Percentiles rank a stretch among this genome's conserved stretches.
Conservation (phyloP, 2,329 filamentous ascomycete genomes). For the Epichloe coenophiala region DNA sequence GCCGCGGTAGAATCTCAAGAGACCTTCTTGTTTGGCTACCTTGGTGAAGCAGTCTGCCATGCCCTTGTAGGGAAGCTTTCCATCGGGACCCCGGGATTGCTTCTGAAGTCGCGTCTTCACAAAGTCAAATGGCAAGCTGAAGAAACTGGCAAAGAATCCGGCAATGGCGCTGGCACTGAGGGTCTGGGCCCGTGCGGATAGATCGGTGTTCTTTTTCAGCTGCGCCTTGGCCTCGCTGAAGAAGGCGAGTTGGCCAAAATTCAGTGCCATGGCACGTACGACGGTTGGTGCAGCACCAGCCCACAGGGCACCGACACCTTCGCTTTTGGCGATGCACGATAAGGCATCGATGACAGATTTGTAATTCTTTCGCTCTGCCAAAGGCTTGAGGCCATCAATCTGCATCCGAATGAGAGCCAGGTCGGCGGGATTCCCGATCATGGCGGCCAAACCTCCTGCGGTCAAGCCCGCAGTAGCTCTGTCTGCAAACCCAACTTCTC, state of each 20-base stretch:
- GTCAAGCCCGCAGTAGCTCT: conserved; percentile 72
- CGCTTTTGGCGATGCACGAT: conserved; percentile 60
- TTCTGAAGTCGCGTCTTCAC: conserved; percentile 97
- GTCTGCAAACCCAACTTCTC: conserved; percentile 68
- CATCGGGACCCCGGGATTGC: conserved; percentile 68
- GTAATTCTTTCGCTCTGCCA: conserved; percentile 81
- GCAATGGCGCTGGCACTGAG: conserved; percentile 79
- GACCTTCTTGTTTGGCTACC: conserved; percentile 76
- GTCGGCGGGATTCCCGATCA: conserved; percentile 93
- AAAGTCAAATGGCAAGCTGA: conserved; percentile 94
- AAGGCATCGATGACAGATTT: conserved; percentile 87
- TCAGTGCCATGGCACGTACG: conserved; percentile 91
- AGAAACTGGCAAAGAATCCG: conserved; percentile 94
- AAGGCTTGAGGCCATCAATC: conserved; percentile 80
- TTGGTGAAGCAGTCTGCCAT: conserved; percentile 86
- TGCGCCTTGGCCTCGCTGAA: conserved; percentile 93
- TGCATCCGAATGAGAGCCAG: conserved; percentile 96
- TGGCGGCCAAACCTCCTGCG: conserved; percentile 81
- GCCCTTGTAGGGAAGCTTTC: conserved; percentile 71
- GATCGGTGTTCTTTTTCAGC: conserved; percentile 55
- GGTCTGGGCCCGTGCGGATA: conserved; percentile 58
- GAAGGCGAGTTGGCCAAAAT: conserved; percentile 94
- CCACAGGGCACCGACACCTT: conserved; percentile 78
- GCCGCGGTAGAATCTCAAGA: conserved; percentile 86
- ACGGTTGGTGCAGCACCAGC: conserved; percentile 82